phyloP scores from a whole-genome alignment of 2,329 filamentous ascomycete species.

The Diaporthe humulicola region DNA sequence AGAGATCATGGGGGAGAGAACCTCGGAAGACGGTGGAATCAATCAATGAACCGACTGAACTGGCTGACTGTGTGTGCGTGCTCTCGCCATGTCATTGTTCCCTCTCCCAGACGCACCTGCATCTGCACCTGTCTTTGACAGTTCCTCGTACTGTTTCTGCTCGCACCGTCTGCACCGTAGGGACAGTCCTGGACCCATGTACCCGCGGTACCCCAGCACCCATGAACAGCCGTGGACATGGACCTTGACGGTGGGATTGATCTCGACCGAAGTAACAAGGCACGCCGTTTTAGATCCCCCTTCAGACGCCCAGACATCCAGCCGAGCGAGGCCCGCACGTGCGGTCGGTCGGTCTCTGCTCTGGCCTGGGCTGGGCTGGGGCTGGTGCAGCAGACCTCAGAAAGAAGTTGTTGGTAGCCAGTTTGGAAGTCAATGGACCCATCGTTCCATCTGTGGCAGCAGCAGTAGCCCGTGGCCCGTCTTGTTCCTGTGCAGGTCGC shows the following conservation, averaged over 20 bases:
- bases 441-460: not conserved
- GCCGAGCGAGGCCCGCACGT: slow-evolving; percentile 16
- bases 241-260: slow-evolving; percentile 24
- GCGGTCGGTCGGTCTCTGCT: slow-evolving; percentile 8
- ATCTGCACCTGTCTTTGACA: slow-evolving; percentile 16
- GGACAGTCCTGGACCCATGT: not conserved
- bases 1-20: not conserved
- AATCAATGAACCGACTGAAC: not conserved
- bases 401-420: not conserved
- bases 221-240: slow-evolving; percentile 7
- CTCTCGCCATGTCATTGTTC: slow-evolving; percentile 14
- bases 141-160: not conserved
- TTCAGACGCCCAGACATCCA: slow-evolving; percentile 32
- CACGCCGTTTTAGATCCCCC: slow-evolving; percentile 32
- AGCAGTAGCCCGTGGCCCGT: not conserved
- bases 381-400: not conserved
- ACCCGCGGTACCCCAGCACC: not conserved
- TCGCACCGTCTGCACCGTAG: not conserved
- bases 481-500: not conserved
- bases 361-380: slow-evolving; percentile 1
- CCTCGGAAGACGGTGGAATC: slow-evolving; percentile 8
- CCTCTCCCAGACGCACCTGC: not conserved
- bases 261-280: slow-evolving; percentile 34
- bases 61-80: not conserved
- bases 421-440: not conserved